phyloP scores from a whole-genome alignment of 2,329 filamentous ascomycete genomes.

The Plenodomus lindquistii region DNA sequence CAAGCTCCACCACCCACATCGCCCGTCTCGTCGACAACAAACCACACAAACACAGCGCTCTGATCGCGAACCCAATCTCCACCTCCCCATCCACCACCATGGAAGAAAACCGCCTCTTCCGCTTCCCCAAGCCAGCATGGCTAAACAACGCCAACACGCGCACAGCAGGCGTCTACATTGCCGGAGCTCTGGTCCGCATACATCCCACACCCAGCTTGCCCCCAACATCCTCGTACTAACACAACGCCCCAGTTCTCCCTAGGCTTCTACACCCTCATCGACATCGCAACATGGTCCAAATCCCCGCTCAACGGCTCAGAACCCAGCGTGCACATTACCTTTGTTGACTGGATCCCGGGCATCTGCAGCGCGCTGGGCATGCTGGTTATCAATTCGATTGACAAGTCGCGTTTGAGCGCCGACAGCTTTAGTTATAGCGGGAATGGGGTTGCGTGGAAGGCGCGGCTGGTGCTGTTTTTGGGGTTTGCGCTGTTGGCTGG shows the following conservation, averaged over 20 bases:
- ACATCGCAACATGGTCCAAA: conserved; percentile 66
- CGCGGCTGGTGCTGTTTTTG: conserved; percentile 68
- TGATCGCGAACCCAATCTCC: conserved; percentile 6
- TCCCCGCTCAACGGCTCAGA: conserved; percentile 63
- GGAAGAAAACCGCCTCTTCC: conserved; percentile 63
- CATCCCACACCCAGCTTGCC: background rate
- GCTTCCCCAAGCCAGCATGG: conserved; percentile 69
- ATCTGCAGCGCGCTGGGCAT: conserved; percentile 72
- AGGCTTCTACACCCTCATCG: conserved; percentile 71
- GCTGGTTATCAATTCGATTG: conserved; percentile 73
- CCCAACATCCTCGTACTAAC: background rate
- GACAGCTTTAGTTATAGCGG: conserved; percentile 69
- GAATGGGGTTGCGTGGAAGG: conserved; percentile 71
- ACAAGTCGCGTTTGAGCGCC: conserved; percentile 66
- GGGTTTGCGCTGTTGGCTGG: conserved; percentile 72
- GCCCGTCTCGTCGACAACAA: background rate
- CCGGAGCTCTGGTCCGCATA: conserved; percentile 67
- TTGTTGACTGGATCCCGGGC: conserved; percentile 72
- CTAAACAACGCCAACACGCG: conserved; percentile 66
- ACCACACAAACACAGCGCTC: background rate
- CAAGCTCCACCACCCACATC: conserved; percentile 19
- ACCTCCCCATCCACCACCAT: conserved; percentile 26
- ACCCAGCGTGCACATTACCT: conserved; percentile 63
- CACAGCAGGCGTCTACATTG: conserved; percentile 67
- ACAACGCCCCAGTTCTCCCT: conserved; percentile 61